Conservation (phyloP, 805 yeast genomes). For the Pichia cabralensis region DNA sequence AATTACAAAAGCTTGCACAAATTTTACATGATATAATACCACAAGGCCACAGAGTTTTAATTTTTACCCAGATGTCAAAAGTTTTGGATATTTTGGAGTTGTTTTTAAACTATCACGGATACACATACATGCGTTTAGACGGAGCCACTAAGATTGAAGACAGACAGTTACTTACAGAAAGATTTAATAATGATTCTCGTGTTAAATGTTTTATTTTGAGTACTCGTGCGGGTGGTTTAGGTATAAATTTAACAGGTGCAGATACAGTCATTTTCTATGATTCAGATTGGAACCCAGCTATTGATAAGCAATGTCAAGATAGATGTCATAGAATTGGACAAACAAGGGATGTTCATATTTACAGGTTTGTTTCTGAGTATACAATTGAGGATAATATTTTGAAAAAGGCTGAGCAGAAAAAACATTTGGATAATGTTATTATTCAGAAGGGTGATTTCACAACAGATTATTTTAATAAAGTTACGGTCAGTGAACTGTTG, state of each 20-base stretch:
- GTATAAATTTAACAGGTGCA: conserved; percentile 96
- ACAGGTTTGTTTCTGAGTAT: conserved; percentile 89
- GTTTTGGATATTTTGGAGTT: conserved; percentile 90
- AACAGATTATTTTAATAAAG: conserved; percentile 85
- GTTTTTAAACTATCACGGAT: conserved; percentile 89
- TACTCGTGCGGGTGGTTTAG: conserved; percentile 96
- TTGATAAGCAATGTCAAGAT: conserved; percentile 99
- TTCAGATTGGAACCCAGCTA: conserved; percentile 99
- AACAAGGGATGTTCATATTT: conserved; percentile 94
- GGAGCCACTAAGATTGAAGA: conserved; percentile 98
- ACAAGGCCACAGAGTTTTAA: conserved; percentile 87
- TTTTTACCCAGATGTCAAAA: conserved; percentile 97
- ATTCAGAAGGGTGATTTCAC: conserved; percentile 98
- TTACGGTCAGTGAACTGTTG: conserved; percentile 76
- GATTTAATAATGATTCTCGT: conserved; percentile 77
- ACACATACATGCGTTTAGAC: conserved; percentile 87
- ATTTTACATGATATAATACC: conserved; percentile 69
- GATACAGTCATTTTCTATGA: conserved; percentile 97
- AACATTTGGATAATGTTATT: conserved; percentile 86
- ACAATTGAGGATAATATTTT: conserved; percentile 94
- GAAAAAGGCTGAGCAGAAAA: conserved; percentile 88
- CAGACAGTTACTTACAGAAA: conserved; percentile 86
- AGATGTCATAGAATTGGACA: conserved; percentile 99
- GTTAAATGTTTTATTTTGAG: conserved; percentile 88
- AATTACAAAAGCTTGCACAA: conserved; percentile 73